These are phyloP conservation scores for Corynespora cassiicola DNA, from an alignment of 2,329 filamentous ascomycete genomes.

Conservation along the genomic window DNA sequence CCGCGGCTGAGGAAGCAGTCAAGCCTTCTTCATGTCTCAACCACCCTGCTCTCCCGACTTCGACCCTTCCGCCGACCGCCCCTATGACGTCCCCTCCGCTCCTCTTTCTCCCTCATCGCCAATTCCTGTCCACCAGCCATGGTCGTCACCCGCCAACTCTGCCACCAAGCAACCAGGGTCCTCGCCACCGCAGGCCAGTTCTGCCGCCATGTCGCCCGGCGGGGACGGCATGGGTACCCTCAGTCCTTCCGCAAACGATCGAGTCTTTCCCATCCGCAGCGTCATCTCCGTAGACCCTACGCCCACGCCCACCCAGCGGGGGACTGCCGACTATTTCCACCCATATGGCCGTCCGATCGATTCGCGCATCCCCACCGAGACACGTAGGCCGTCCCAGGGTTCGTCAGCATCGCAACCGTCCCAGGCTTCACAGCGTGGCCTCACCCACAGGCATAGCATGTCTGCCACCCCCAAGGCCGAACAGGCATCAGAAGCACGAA, in stretches of 20 bases:
- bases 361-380: conserved; percentile 23
- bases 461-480: conserved; percentile 13
- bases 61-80: conserved; percentile 13
- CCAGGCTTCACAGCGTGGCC: conserved; percentile 25
- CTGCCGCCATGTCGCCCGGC: conserved; percentile 21
- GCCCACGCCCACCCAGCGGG: conserved; percentile 42
- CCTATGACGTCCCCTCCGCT: conserved; percentile 8
- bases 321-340: conserved; percentile 49
- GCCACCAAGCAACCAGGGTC: conserved; percentile 4
- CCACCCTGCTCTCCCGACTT: conserved; percentile 17
- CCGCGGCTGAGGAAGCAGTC: conserved; percentile 6
- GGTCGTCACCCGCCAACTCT: conserved; percentile 13
- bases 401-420: conserved; percentile 38
- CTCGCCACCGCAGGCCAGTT: conserved; percentile 13
- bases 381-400: conserved; percentile 32
- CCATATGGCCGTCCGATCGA: conserved; percentile 32
- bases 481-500: conserved; percentile 7
- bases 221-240: conserved; percentile 34
- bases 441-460: conserved; percentile 8
- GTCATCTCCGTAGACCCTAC: conserved; percentile 69
- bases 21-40: conserved; percentile 36
- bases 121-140: conserved; percentile 13
- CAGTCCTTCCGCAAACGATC: conserved; percentile 58
- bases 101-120: conserved; percentile 19
- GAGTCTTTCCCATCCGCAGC: conserved; percentile 84